Evolutionary conservation across 352 stramenopile species (phyloP), one percentile per base, ranked within the genome.

Genomic region (Thalassiosira mediterranea): DNA sequence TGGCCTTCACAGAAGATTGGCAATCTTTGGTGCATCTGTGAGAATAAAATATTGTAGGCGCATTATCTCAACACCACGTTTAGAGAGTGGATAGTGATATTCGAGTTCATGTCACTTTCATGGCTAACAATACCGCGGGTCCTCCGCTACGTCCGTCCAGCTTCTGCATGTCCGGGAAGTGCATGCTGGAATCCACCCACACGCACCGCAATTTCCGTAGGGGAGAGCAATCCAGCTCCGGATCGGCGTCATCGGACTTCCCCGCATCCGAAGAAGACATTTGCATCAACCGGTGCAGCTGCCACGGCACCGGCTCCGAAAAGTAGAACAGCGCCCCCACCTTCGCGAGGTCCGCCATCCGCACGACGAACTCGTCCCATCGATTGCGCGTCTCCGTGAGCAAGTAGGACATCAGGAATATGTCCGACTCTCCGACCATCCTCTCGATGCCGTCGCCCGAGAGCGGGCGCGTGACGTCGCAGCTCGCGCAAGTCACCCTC

Each of bases 151-250:
- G 54, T 25, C 69, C 60, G 47, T 91, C 82, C 28, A 88, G 53
- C 31, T 66, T 17, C 63, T 90, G 82, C 13, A 90, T 23, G 31
- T 80, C 58, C 15, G 76, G 62, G 68, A 69, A 63, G 61, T 89
- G 40, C 63, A 84, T 86, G 21, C 79, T 89, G 0, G 79, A 89
- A 76, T 91, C 85, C 10, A 91, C 37, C 85, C 85, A 91, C 5
- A 81, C 23, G 52, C 72, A 87, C 11, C 74, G 57, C 42, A 88
- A 49, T 47, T 15, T 52, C 49, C 60, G 31, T 15, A 76, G 48
- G 34, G 75, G 56, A 3, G 68, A 75, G 32, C 17, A 48, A 31
- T 73, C 51, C 2, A 54, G 40, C 10, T 48, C 46, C 17, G 37
- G 11, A 21, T 10, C 21, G 19, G 11, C 53, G 40, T 62, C 37